A percentile compares a stretch with the other conserved stretches of the same genome.
Conservation (phyloP, 2,329 filamentous ascomycete species). For the Hansfordia pulvinata region DNA sequence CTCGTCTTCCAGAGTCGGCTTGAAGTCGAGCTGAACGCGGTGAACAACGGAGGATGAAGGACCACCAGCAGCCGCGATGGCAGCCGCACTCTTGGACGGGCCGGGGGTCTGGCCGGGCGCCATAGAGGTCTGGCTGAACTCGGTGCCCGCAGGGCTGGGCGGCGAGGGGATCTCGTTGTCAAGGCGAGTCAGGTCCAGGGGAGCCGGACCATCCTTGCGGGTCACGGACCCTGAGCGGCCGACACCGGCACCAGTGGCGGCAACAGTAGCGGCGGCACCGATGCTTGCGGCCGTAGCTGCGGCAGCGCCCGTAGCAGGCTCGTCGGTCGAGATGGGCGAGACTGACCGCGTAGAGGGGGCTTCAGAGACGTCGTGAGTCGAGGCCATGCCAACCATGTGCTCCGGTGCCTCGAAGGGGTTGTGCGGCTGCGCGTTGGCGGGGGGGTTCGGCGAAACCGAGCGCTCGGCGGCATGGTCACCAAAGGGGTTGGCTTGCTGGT, state of each 20-base stretch:
- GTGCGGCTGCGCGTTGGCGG: slow-evolving; percentile 16
- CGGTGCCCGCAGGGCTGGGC: slow-evolving; percentile 48
- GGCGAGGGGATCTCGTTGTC: slow-evolving; percentile 20
- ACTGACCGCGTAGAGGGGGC: no score
- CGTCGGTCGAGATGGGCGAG: slow-evolving; percentile 19
- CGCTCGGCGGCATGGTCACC: slow-evolving; percentile 41
- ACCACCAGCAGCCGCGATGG: slow-evolving; percentile 48
- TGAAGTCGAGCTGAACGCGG: slow-evolving; percentile 89
- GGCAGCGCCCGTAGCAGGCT: slow-evolving; percentile 10
- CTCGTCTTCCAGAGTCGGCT: slow-evolving; percentile 85
- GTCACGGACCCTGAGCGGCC: slow-evolving; percentile 43
- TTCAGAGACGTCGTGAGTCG: no score
- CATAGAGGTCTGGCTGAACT: slow-evolving; percentile 45
- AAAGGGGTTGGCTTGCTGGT: slow-evolving; percentile 57
- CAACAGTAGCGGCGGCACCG: slow-evolving; percentile 23
- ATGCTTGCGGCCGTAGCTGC: slow-evolving; percentile 20
- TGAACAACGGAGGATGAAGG: slow-evolving; percentile 56
- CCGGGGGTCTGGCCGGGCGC: slow-evolving; percentile 29
- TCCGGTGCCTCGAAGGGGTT: slow-evolving; percentile 21
- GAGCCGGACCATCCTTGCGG: slow-evolving; percentile 34
- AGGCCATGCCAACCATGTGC: slow-evolving; percentile 22
- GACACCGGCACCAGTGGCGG: slow-evolving; percentile 22
- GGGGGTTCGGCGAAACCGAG: slow-evolving; percentile 25
- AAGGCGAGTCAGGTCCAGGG: slow-evolving; percentile 39
- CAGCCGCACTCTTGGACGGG: slow-evolving; percentile 37